A percentile compares a stretch with the other conserved stretches of the same genome.
Evolutionary conservation across 176 grass and related monocot genomes (phyloP).

Genomic region (Otatea glauca): DNA sequence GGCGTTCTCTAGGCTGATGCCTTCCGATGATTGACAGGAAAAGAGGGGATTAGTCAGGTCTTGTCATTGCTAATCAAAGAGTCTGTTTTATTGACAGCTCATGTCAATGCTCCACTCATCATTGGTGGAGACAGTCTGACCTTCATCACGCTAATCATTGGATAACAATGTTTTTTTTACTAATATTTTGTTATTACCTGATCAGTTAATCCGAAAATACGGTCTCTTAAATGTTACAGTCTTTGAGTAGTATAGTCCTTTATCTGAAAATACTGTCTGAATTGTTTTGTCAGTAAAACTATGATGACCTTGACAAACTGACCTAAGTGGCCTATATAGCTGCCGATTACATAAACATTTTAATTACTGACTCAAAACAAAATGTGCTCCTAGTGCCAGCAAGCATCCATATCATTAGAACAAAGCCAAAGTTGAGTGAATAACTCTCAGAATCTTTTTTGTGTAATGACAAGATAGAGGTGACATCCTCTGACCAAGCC

Average conservation of each 20-base stretch:
- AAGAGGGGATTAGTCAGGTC: constrained; percentile 34
- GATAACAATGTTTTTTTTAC: constrained; percentile 28
- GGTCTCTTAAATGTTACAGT: not conserved
- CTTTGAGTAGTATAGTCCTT: not conserved
- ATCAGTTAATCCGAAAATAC: constrained; percentile 13
- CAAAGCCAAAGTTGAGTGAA: constrained; percentile 32
- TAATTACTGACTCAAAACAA: constrained; percentile 2
- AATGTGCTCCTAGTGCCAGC: constrained; percentile 45
- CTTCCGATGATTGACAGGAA: constrained; percentile 45
- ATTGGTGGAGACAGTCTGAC: constrained; percentile 51
- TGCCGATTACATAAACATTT: not conserved
- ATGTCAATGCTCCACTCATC: constrained; percentile 45
- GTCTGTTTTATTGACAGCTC: constrained; percentile 47
- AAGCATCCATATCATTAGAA: constrained; percentile 47
- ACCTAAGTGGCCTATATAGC: not conserved
- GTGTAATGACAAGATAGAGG: constrained; percentile 46
- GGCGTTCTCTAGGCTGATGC: constrained; percentile 22
- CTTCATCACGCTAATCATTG: constrained; percentile 42
- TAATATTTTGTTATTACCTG: constrained; percentile 4
- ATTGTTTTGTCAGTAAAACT: not conserved
- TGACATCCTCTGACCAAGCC: constrained; percentile 60
- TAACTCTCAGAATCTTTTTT: constrained; percentile 49
- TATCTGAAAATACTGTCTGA: not conserved
- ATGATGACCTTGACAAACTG: not conserved
- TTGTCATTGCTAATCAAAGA: constrained; percentile 53